These are phyloP conservation scores for Ceratocystis papillata DNA, from an alignment of 2,329 filamentous ascomycete species.

Conservation along the genomic window DNA sequence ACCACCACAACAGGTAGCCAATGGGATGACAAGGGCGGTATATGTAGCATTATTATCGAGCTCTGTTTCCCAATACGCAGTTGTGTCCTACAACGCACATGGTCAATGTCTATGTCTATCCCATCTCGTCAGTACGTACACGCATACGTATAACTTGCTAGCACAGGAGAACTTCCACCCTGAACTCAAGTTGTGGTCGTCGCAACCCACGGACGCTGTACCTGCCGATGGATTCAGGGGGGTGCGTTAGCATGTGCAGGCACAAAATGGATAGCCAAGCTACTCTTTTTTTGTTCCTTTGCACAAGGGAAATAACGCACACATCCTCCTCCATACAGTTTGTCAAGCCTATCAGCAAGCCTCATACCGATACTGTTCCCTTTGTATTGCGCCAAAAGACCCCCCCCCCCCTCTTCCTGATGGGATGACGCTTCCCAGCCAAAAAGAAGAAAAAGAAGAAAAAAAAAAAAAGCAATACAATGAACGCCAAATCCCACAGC, in stretches of 20 bases:
- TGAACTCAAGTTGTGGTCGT: neutral
- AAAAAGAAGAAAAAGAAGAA: neutral
- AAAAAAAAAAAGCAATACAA: neutral
- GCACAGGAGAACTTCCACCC: neutral
- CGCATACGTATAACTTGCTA: neutral
- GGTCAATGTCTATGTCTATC: neutral
- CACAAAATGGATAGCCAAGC: neutral
- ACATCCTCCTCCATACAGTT: too few species aligned
- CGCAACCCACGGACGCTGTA: neutral
- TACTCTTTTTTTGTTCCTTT: too few species aligned
- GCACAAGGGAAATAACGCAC: too few species aligned
- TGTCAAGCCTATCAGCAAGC: too few species aligned
- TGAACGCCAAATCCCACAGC: neutral
- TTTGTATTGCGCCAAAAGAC: neutral
- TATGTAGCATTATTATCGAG: too few species aligned
- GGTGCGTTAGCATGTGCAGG: neutral
- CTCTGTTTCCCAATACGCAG: too few species aligned
- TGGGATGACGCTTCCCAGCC: neutral
- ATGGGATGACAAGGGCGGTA: neutral
- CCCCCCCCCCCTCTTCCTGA: too few species aligned
- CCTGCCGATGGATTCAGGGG: slow-evolving; percentile 13
- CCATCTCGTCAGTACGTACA: neutral
- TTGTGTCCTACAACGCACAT: neutral
- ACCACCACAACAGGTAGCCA: neutral
- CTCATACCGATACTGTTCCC: too few species aligned